Evolutionary conservation across 768 basidiomycete genomes (phyloP).

Genomic region (Lactarius indigo): DNA sequence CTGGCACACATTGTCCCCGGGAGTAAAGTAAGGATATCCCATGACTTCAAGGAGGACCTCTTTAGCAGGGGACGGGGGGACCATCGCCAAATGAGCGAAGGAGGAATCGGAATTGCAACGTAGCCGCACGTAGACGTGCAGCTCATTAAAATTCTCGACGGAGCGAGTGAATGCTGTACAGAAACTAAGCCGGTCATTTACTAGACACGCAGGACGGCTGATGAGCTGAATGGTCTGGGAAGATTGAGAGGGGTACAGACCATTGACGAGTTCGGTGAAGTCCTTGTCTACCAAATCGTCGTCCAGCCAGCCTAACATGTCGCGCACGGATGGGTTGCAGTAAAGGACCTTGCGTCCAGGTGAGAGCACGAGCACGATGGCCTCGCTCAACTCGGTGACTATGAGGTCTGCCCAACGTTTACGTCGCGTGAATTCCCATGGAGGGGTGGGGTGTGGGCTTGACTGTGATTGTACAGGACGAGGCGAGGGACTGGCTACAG

Average conservation of each 20-base stretch:
- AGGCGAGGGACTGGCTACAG: conserved; percentile 13
- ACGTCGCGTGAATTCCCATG: conserved; percentile 81
- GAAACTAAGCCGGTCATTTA: conserved; percentile 51
- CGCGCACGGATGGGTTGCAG: conserved; percentile 62
- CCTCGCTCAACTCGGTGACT: conserved; percentile 71
- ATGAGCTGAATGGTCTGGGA: conserved; percentile 16
- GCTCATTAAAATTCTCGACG: conserved; percentile 45
- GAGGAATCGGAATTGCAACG: conserved; percentile 42
- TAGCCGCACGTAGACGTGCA: conserved; percentile 59
- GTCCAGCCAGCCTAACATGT: conserved; percentile 75
- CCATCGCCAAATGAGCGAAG: conserved; percentile 27
- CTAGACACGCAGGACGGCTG: conserved; percentile 35
- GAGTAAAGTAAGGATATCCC: conserved; percentile 56
- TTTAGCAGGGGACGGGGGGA: conserved; percentile 32
- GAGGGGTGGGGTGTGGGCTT: conserved; percentile 20
- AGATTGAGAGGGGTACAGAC: conserved; percentile 27
- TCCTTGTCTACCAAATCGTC: conserved; percentile 67
- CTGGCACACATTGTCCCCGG: conserved; percentile 41
- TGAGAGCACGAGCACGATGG: conserved; percentile 65
- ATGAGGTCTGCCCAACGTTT: conserved; percentile 86
- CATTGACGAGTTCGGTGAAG: conserved; percentile 59
- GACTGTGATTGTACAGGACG: conserved; percentile 8
- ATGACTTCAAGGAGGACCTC: conserved; percentile 69
- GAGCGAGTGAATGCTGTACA: conserved; percentile 51
- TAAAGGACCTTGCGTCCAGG: conserved; percentile 60